Base-by-base conservation (phyloP, 345 rosid species). In the Melaleuca quinquenervia region DNA sequence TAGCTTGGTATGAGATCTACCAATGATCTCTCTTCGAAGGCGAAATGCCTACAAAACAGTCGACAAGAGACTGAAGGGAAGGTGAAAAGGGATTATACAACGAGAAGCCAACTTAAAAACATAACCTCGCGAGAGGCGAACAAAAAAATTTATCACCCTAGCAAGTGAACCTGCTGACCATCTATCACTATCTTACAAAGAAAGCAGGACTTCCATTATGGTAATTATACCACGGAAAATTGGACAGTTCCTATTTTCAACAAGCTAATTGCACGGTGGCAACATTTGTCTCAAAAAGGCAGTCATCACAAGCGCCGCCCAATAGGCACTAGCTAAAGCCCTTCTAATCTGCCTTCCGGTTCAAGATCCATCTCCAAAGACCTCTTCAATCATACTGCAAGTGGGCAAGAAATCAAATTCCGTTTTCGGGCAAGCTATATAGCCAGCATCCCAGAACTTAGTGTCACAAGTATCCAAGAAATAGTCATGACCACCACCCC, bases 381-480 rank as follows among this genome's bases (percentile, higher is more conserved):
- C 92, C 88, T 92, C 94, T 85, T 92, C 92, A n/a, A 92, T 92
- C 93, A 93, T 86, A 62, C 89, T 89, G 84, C 90, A 89, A 36
- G 95, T 92, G 32, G 95, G 90, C 64, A 92, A 84, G 80, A 93
- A 88, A 76, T 91, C 92, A 52, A 87, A 87, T 60, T 88, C 89
- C 50, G 82, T 86, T 27, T 83, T 86, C 3, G 88, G 87, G 84
- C 89, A 85, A 53, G 76, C 84, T 83, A 86, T 12, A 82, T 87
- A 90, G 22, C 90, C 92, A 50, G 86, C 54, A 88, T 89, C 94
- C 92, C 94, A 92, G 83, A 86, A 83, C 85, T 89, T 93, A 22
- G 90, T 50, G 86, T 90, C 89, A 51, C 87, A 89, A 29, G 85
- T 84, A 51, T 92, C 95, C 86, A 85, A 76, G 50, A 50, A 54